A percentile compares a stretch with the other conserved stretches of the same genome.
These are phyloP conservation scores for Lagenaria siceraria DNA, from an alignment of 306 rosid genomes.

Conservation along the genomic window DNA sequence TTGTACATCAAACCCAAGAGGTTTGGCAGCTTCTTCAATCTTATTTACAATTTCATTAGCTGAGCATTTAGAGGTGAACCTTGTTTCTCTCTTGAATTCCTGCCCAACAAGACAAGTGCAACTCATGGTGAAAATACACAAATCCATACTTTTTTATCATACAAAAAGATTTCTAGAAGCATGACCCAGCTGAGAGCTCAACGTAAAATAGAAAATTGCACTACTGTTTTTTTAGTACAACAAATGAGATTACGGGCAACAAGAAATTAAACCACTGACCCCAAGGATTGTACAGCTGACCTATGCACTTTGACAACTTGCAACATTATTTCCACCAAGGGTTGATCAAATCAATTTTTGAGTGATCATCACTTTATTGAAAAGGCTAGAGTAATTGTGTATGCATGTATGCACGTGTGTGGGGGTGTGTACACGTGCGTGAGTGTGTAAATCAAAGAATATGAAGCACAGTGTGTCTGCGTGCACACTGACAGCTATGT, in stretches of 20 bases:
- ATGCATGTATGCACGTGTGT: too few relatives aligned
- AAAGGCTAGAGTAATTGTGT: not conserved
- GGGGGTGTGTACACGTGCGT: too few relatives aligned
- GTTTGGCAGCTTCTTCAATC: conserved; percentile 96
- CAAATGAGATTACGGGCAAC: too few relatives aligned
- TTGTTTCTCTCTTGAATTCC: conserved; percentile 94
- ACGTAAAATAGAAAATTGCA: not conserved
- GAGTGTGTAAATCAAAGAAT: too few relatives aligned
- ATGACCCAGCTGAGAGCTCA: not conserved
- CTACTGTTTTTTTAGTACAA: not conserved
- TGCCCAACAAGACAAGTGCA: conserved; percentile 13
- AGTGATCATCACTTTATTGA: not conserved
- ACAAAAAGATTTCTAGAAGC: not conserved
- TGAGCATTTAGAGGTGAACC: conserved; percentile 83
- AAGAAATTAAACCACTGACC: too few relatives aligned
- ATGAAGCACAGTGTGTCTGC: too few relatives aligned
- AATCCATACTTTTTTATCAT: not conserved
- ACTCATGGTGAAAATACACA: not conserved
- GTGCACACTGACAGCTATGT: too few relatives aligned
- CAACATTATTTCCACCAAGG: not conserved
- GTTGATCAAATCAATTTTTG: not conserved
- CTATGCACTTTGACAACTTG: not conserved
- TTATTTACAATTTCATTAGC: conserved; percentile 81
- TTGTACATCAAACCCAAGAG: conserved; percentile 94
- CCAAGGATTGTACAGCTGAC: too few relatives aligned